Base-by-base conservation (phyloP, 345 rosid genomes). In the Angophora floribunda region DNA sequence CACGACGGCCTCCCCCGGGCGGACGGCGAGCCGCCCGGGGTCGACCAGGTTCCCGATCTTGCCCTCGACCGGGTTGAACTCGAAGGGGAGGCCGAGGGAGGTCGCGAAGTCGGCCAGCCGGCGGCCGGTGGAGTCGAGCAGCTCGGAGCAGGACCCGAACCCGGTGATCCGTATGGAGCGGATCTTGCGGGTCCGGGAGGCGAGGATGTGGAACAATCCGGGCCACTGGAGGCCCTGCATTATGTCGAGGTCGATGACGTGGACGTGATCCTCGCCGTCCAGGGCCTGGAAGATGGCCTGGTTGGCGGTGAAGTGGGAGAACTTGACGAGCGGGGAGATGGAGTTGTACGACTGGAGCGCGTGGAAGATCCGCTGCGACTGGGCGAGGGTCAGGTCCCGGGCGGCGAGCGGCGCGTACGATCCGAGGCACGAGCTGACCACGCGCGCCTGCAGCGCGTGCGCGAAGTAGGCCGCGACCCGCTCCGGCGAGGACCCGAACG, bases 201-300 rank as follows among this genome's bases (percentile, higher is more conserved):
- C 97, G 87, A 97, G 98, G 89, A 97, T 97, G 95, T 97, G 98
- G 92, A 97, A 97, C 88, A 97, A 87, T 26, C 98, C 99, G 9
- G 99, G 99, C 99, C 99, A 97, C 90, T 97, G 99, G 88, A 97
- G 99, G 26, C 99, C 99, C 85, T 97, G 99, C 99, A 97, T 97
- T 53, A 97, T 95, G 87, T 97, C 99, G 51, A 97, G 94, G 78
- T 97, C 99, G 93, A 97, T 94, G 93, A 97, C 91, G 91, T 97
- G 99, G 89, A 97, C 92, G 47, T 94, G 93, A 59, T 97, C 99
- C 86, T 96, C 96, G 11, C 97, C 98, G 9, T 93, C 95, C 85
- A 97, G 87, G 6, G 99, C 97, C 89, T 97, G 96, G 91, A 95
- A 96, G 52, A 97, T 97, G 2, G 98, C 98, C 91, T 96, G 99